Percentiles rank a stretch among this genome's conserved stretches.
Evolutionary conservation across 1,284 basidiomycete genomes (phyloP).

Genomic region (Pterulicium gracile): DNA sequence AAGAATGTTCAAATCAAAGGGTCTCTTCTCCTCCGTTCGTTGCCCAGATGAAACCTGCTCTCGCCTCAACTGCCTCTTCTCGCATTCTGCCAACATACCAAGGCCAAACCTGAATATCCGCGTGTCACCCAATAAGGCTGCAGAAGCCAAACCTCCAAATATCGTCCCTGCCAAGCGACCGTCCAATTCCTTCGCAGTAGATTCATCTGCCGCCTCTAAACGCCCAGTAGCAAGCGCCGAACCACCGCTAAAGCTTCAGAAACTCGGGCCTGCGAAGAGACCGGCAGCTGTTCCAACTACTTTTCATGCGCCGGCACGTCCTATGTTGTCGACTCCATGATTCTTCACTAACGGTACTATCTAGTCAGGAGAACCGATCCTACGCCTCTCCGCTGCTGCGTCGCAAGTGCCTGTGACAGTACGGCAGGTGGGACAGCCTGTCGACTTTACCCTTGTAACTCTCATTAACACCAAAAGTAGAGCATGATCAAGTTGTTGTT

Average conservation of each 20-base stretch:
- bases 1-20: conserved; percentile 55
- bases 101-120: conserved; percentile 27
- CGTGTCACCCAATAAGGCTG: conserved; percentile 12
- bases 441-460: not conserved
- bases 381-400: not conserved
- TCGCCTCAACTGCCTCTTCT: conserved; percentile 51
- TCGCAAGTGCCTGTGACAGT: not conserved
- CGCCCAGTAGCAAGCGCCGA: conserved; percentile 24
- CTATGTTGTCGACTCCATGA: conserved; percentile 4
- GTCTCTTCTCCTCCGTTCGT: conserved; percentile 45
- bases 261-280: conserved; percentile 28
- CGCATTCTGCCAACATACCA: conserved; percentile 35
- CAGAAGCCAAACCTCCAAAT: conserved; percentile 19
- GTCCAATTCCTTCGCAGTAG: conserved; percentile 6
- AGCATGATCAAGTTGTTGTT: conserved; percentile 63
- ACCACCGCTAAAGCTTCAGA: conserved; percentile 54
- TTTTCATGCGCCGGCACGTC: conserved; percentile 26
- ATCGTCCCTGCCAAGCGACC: conserved; percentile 13
- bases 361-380: conserved; percentile 1
- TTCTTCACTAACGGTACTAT: not conserved
- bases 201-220: conserved; percentile 12
- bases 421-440: not conserved
- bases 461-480: conserved; percentile 27
- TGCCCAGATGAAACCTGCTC: conserved; percentile 53
- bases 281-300: conserved; percentile 30